Evolutionary conservation across 495 filamentous ascomycete genomes (phyloP).

Genomic region (Copromyces sp.): DNA sequence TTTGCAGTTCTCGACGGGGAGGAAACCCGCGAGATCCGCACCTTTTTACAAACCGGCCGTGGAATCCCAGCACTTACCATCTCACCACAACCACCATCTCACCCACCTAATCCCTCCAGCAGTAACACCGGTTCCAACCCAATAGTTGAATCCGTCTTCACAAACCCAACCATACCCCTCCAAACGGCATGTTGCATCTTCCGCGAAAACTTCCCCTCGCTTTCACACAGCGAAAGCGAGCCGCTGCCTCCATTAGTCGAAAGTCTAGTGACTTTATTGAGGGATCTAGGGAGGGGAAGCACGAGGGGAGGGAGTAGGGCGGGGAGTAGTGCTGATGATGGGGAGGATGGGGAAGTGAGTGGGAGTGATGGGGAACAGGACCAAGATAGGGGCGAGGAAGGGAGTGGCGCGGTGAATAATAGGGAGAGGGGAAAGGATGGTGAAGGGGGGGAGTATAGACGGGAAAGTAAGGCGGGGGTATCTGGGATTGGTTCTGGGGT

Average conservation of each 20-base stretch:
- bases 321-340: neutral
- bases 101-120: neutral
- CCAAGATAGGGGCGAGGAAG: neutral
- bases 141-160: conserved; percentile 7
- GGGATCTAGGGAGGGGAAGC: conserved; percentile 11
- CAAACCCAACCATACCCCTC: conserved; percentile 5
- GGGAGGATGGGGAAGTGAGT: neutral
- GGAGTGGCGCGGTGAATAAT: neutral
- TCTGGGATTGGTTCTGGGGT: neutral
- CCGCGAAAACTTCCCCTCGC: conserved; percentile 11
- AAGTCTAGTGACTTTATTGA: conserved; percentile 9
- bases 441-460: neutral
- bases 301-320: neutral
- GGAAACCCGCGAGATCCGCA: conserved; percentile 4
- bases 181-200: conserved; percentile 6
- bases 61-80: conserved; percentile 8
- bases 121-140: neutral
- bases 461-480: neutral
- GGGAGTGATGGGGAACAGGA: neutral
- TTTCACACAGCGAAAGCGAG: conserved; percentile 5
- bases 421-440: neutral
- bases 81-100: neutral
- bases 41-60: conserved; percentile 10
- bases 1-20: conserved; percentile 12
- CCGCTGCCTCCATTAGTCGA: conserved; percentile 17